Evolutionary conservation across 208 protist species (phyloP), one percentile per base, ranked within the genome.

Genomic region (Acanthamoeba rhysodes): DNA sequence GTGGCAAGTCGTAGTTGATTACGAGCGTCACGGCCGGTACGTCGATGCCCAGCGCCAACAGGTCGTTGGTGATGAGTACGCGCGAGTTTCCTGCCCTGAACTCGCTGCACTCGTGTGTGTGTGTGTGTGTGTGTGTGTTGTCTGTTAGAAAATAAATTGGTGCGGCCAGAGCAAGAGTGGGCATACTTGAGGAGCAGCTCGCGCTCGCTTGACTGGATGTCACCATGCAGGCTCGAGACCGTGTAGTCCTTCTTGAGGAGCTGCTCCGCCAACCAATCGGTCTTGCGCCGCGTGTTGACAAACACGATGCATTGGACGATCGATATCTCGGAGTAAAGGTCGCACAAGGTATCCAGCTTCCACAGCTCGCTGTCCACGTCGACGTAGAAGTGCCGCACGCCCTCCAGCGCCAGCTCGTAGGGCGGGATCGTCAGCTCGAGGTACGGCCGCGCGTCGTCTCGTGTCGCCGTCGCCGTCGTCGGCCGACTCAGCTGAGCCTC

Each of bases 1-100:
- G 98, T 20, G 99, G 99, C 32, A 99, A 97, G 96, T 99, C 99
- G 97, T 99, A 99, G 98, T 99, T 99, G 97, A 99, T 99, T 95
- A 99, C 99, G 48, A 99, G 98, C 91, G 99, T 99, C 64, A 99
- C 99, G 97, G 99, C 99, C 96, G 99, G 98, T 91, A 99, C 99
- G 97, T 99, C 99, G 95, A 99, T 99, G 98, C 99, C 99, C 90
- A 99, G 98, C 41, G 99, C 99, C 66, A 99, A 98, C 94, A 99
- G 96, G 97, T 99, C 99, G 87, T 99, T 99, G 55, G 99, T 99
- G 96, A 99, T 99, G 94, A 99, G 98, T 45, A 99, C 99, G 95
- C 99, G 98, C 76, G 95, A 91, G 95, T 0, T 37, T 14, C 34
- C 50, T 0, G 22, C n/a, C 18, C 14, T 32, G 27, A 91, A 91